Evolutionary conservation across 345 rosid genomes (phyloP).

Genomic region (Chamaenerion angustifolium): DNA sequence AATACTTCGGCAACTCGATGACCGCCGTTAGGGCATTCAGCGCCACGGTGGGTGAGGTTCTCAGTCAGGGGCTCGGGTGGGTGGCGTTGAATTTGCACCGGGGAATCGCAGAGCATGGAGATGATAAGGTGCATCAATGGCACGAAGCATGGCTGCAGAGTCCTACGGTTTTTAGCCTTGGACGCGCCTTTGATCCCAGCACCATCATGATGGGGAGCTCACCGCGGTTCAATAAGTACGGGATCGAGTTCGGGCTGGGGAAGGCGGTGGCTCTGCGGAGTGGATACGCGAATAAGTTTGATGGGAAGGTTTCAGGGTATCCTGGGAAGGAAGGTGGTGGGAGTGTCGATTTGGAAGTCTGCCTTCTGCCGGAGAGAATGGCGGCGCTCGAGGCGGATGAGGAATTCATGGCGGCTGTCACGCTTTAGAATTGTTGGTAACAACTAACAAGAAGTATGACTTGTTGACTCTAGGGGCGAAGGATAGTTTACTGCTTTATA

Average conservation of each 20-base stretch:
- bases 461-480: too few relatives aligned
- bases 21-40: constrained; percentile 20
- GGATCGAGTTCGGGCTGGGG: constrained; percentile 66
- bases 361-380: constrained; percentile 48
- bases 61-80: constrained; percentile 42
- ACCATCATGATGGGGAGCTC: constrained; percentile 77
- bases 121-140: constrained; percentile 19
- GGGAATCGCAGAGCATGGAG: constrained; percentile 27
- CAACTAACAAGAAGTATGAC: too few relatives aligned
- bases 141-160: constrained; percentile 34
- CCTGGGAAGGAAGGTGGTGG: constrained; percentile 61
- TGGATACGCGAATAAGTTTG: constrained; percentile 59
- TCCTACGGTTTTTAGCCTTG: constrained; percentile 30
- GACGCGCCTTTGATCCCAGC: constrained; percentile 28
- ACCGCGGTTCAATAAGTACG: constrained; percentile 66
- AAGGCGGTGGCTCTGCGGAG: constrained; percentile 59
- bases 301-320: constrained; percentile 46
- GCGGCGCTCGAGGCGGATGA: constrained; percentile 1
- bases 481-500: too few relatives aligned
- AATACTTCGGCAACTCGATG: constrained; percentile 59
- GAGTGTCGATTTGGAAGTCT: constrained; percentile 57
- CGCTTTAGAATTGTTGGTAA: neutral
- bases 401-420: constrained; percentile 8
- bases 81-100: constrained; percentile 50
- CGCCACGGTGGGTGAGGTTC: constrained; percentile 39